Evolutionary conservation across 108 stramenopile species (phyloP), one percentile per base, ranked within the genome.

Genomic region (Cylindrotheca fusiformis): DNA sequence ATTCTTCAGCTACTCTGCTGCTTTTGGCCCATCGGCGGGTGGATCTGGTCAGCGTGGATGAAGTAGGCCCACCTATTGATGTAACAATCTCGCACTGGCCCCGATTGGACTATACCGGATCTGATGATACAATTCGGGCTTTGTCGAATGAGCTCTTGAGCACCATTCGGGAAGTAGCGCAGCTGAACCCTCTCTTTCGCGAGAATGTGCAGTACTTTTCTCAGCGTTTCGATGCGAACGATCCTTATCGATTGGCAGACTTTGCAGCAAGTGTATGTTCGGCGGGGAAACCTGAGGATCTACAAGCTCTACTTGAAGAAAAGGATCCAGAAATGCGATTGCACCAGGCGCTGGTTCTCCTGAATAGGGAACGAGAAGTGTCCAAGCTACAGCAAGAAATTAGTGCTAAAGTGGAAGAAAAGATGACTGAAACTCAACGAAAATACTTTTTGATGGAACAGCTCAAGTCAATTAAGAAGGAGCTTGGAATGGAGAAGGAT

Each of bases 401-500:
- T 56, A 78, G 72, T 63, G 65, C 79, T 63, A 95, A 97, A 75
- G 95, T 97, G 5, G 98, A 97, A 77, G 93, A 96, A 68, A 96
- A 94, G 69, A 96, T 97, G 83, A 87, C 76, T 26, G 87, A 92
- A 60, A 69, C 90, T 51, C 97, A 99, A 65, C 77, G 98, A 14
- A 87, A 89, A 46, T 97, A 97, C 78, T 94, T 99, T 64, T 73
- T 99, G 41, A 93, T 61, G 54, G 97, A 99, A 74, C 98, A 99
- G 76, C 86, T 97, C 47, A 97, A 99, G 68, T 88, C 80, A n/a
- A 99, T 99, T 72, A 98, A 99, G 74, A 97, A 96, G 71, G 97
- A 98, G 78, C 81, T 99, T 19, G 98, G 98, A n/a, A 89, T 98
- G 81, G 98, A 98, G 67, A 87, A 86, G 27, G 97, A 99, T 60